Conservation (phyloP, 2,329 filamentous ascomycete species). For the Boeremia exigua region DNA sequence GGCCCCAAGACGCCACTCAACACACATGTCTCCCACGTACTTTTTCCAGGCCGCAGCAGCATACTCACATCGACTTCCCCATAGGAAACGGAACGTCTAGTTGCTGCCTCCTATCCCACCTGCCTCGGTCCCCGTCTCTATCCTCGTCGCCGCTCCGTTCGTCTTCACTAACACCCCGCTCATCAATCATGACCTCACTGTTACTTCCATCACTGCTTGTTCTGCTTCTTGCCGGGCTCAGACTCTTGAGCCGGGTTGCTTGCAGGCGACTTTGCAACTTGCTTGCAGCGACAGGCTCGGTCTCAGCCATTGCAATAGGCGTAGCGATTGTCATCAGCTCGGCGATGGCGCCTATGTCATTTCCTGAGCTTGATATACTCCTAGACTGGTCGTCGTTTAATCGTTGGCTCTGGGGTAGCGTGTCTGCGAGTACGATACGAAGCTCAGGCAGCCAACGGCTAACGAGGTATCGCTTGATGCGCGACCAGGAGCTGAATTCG, state of each 20-base stretch:
- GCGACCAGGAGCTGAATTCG: constrained; percentile 50
- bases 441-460: constrained; percentile 51
- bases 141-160: constrained; percentile 41
- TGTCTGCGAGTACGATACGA: constrained; percentile 20
- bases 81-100: constrained; percentile 22
- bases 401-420: neutral
- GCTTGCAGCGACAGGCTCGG: constrained; percentile 44
- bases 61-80: too few species aligned
- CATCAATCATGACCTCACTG: constrained; percentile 50
- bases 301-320: constrained; percentile 46
- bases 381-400: constrained; percentile 3
- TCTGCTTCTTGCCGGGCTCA: constrained; percentile 41
- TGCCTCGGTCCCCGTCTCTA: neutral
- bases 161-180: constrained; percentile 46
- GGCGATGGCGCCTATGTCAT: constrained; percentile 38
- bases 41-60: too few species aligned
- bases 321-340: constrained; percentile 45
- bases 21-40: too few species aligned
- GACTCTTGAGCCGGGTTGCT: constrained; percentile 34
- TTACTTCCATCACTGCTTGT: constrained; percentile 28
- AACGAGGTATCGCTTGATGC: constrained; percentile 49
- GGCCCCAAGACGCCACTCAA: too few species aligned
- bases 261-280: constrained; percentile 28
- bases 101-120: constrained; percentile 15
- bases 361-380: constrained; percentile 10